Conservation (phyloP, 2,329 filamentous ascomycete genomes). For the Fusarium sp. region DNA sequence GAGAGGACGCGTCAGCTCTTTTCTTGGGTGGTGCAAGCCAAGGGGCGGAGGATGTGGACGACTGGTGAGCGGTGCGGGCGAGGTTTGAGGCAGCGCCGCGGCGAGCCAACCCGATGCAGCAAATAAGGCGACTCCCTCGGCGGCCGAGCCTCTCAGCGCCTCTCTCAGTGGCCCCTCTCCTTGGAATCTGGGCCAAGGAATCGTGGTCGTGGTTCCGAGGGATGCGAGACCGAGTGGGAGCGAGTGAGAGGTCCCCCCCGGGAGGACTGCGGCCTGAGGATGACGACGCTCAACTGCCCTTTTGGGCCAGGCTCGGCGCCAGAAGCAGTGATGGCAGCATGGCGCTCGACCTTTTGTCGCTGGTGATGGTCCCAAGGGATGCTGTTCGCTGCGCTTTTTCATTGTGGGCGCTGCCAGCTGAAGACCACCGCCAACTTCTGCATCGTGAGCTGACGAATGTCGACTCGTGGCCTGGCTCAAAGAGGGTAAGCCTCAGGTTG, state of each 20-base stretch:
- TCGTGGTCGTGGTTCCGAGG: slow-evolving; percentile 9
- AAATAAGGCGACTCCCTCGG: slow-evolving; percentile 11
- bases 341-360: slow-evolving; percentile 9
- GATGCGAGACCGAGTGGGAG: slow-evolving; percentile 21
- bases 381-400: slow-evolving; percentile 34
- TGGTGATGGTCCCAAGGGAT: slow-evolving; percentile 15
- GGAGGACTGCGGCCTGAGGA: slow-evolving; percentile 49
- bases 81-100: slow-evolving; percentile 38
- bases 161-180: slow-evolving; percentile 20
- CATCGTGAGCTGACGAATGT: slow-evolving; percentile 46
- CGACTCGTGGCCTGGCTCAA: slow-evolving; percentile 48
- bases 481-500: slow-evolving; percentile 46
- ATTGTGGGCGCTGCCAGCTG: slow-evolving; percentile 23
- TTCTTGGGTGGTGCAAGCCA: slow-evolving; percentile 47
- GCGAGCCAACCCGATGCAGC: slow-evolving; percentile 28
- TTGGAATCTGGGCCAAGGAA: slow-evolving; percentile 5
- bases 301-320: slow-evolving; percentile 42
- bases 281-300: slow-evolving; percentile 51
- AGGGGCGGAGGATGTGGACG: slow-evolving; percentile 35
- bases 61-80: slow-evolving; percentile 39
- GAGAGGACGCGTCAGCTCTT: slow-evolving; percentile 51
- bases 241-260: neutral
- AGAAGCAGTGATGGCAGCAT: slow-evolving; percentile 41
- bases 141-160: slow-evolving; percentile 30
- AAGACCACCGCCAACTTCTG: slow-evolving; percentile 31